Evolutionary conservation across 1,284 basidiomycete species (phyloP), one percentile per base, ranked within the genome.

Genomic region (Leccinum pachyderme): DNA sequence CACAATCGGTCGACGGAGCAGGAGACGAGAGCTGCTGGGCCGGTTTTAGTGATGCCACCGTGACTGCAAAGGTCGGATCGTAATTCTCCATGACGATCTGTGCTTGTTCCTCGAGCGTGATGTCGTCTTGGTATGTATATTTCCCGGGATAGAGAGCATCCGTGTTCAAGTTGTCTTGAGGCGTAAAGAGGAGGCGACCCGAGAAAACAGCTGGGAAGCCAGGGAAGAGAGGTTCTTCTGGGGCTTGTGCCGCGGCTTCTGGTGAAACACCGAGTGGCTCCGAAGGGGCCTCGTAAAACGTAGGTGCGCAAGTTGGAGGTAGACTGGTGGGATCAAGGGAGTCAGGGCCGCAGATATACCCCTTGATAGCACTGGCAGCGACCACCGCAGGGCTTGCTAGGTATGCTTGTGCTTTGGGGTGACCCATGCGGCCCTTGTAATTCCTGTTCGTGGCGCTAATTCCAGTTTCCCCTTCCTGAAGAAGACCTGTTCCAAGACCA

Each of bases 81-180:
- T 99, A 99, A 78, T 99, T 99, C 78, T 99, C 96, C 91, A 94
- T 93, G 32, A 98, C 96, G n/a, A 99, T 91, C 67, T 97, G 84
- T 1, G 95, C 95, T 72, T 99, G 96, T 29, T 88, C 84, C 61
- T 88, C 87, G 33, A 95, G 92, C 0, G 96, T 98, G 68, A 99
- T 98, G 70, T 98, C 97, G 72, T 99, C 96, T 73, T 98, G 95
- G 74, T 99, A 99, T 0, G 97, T 99, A 75, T 99, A 99, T 74
- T 98, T 99, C 33, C 96, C 97, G 0, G 96, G 97, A 76, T 99
- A 99, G 69, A 99, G 94, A 5, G 93, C 97, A 68, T 99, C 96
- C 1, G 96, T 99, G 72, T 96, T 99, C 55, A 99, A 74, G 72
- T 99, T 99, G 73, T 99, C 96, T 69, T 98, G 95, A 0, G 97